Evolutionary conservation across 441 rosid species (phyloP), one percentile per base, ranked within the genome.

Genomic region (Corymbia calophylla): DNA sequence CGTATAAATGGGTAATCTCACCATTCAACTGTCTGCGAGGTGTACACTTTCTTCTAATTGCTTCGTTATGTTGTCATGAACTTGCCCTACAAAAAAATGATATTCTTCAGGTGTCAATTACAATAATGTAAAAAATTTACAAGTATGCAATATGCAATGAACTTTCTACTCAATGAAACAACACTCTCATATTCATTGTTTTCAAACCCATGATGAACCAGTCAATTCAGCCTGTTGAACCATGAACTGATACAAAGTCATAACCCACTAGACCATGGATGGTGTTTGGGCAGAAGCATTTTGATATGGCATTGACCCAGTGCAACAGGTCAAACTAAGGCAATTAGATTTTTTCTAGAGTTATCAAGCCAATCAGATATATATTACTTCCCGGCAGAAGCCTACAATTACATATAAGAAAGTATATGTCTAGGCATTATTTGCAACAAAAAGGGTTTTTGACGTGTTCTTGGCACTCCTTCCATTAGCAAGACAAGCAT

Each of bases 81-180:
- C 89, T 91, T 91, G 95, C 53, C 94, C 95, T 94, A 64, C 89
- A 47, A 92, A 89, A 89, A 29, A 54, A 53, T 19, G n/a, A 54
- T 35, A 86, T 86, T 54, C 48, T 86, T 86, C 66, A 31, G 19
- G 32, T 31, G 53, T 86, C 39, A 53, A 27, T 53, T 31, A 53
- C 44, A 35, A 35, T 70, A 70, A 70, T 70, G 12, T 35, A 35
- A 39, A 77, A 39, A 39, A 73, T 11, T 73, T 21, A 77, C n/a
- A 39, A 21, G 51, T 39, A 6, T 39, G 49, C 84, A 16, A 77
- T 23, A 77, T 44, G 44, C 16, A 77, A 44, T 77, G 51, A 77
- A 77, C 1, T 29, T 39, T 77, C 17, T 23, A 44, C n/a, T 77
- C 51, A 77, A 73, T 39, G 84, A 73, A 77, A 39, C 51, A 73